Percentiles rank a stretch among this genome's conserved stretches.
phyloP scores from a whole-genome alignment of 2,329 filamentous ascomycete species.

The Cadophora gregata region DNA sequence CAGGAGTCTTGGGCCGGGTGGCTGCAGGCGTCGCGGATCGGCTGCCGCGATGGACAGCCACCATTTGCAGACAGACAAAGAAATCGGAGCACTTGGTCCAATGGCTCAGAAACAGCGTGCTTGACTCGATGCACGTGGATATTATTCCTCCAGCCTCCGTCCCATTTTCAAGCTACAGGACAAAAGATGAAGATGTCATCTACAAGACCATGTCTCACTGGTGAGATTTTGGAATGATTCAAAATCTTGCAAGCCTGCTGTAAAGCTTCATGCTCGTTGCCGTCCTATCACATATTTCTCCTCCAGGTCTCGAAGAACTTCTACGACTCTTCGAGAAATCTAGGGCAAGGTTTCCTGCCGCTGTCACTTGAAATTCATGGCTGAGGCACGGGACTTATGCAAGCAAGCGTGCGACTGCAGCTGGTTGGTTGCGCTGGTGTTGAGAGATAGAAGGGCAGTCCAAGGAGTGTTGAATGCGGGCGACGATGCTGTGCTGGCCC shows the following conservation, averaged over 20 bases:
- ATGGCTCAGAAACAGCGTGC: slow-evolving; percentile 43
- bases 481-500: slow-evolving; percentile 15
- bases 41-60: slow-evolving; percentile 35
- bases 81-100: slow-evolving; percentile 40
- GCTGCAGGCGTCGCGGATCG: slow-evolving; percentile 55
- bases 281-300: slow-evolving; percentile 38
- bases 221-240: slow-evolving; percentile 14
- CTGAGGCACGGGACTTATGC: slow-evolving; percentile 38
- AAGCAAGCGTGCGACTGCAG: slow-evolving; percentile 38
- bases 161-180: slow-evolving; percentile 24
- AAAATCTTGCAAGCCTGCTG: slow-evolving; percentile 27
- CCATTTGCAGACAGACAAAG: slow-evolving; percentile 54
- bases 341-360: slow-evolving; percentile 45
- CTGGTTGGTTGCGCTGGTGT: slow-evolving; percentile 29
- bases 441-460: slow-evolving; percentile 8
- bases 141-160: slow-evolving; percentile 32
- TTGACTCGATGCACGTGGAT: slow-evolving; percentile 64
- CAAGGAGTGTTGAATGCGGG: slow-evolving; percentile 17
- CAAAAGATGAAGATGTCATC: slow-evolving; percentile 22
- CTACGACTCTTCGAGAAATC: slow-evolving; percentile 51
- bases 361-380: slow-evolving; percentile 47
- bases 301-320: slow-evolving; percentile 41
- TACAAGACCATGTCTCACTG: slow-evolving; percentile 23
- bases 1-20: slow-evolving; percentile 47
- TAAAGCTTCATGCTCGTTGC: slow-evolving; percentile 38